These are phyloP conservation scores for Coemansia interrupta DNA, from an alignment of 192 early-diverging fungal species.

Conservation along the genomic window DNA sequence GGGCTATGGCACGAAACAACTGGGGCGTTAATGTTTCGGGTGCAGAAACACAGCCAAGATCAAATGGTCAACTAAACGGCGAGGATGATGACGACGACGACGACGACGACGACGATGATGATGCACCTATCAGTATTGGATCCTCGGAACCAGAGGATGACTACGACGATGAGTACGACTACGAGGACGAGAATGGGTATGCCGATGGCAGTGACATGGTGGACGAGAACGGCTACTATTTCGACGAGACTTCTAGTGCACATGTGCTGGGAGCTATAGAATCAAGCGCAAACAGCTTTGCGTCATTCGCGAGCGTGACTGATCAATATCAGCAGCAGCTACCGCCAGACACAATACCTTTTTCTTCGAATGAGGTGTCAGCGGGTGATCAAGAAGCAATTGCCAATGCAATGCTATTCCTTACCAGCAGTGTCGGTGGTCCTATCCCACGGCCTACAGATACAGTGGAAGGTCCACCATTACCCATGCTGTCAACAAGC, in stretches of 20 bases:
- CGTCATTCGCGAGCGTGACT: background rate
- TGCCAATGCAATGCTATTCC: conserved; percentile 7
- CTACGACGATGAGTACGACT: background rate
- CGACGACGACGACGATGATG: background rate
- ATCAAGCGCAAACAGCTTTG: background rate
- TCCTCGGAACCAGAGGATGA: background rate
- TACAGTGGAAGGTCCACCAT: conserved; percentile 7
- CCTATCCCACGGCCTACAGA: background rate
- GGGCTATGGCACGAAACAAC: no score
- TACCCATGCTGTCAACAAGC: background rate
- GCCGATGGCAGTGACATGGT: background rate
- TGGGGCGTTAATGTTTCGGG: no score
- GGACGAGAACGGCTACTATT: background rate
- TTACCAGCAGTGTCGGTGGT: background rate
- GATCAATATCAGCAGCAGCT: background rate
- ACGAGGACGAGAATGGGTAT: background rate
- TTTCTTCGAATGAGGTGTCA: background rate
- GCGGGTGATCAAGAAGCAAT: background rate
- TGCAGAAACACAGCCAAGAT: no score
- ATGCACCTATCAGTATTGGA: background rate
- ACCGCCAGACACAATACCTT: background rate
- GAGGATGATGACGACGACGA: background rate
- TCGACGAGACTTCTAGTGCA: no score
- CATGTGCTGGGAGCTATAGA: background rate
- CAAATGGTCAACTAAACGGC: background rate